Evolutionary conservation across 371 early-diverging fungal genomes (phyloP).

Genomic region (Apophysomyces trapeziformis): DNA sequence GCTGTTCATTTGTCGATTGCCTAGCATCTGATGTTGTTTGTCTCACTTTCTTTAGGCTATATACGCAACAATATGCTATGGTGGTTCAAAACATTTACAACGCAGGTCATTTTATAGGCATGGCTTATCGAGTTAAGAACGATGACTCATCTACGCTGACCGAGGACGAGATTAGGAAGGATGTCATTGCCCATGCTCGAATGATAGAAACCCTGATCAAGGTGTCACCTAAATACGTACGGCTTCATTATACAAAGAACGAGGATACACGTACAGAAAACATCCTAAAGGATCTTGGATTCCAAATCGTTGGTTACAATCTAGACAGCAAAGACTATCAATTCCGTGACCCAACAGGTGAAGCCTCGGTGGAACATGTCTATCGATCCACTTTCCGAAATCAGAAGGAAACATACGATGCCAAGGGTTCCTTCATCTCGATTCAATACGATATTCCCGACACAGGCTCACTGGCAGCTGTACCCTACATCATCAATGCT

Average conservation of each 20-base stretch:
- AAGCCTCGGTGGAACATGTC: constrained; percentile 29
- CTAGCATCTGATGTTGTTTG: background rate
- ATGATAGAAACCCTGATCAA: constrained; percentile 47
- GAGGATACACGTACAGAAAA: constrained; percentile 45
- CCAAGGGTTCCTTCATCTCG: constrained; percentile 54
- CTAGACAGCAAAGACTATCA: constrained; percentile 55
- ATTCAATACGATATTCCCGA: constrained; percentile 56
- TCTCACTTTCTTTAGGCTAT: constrained; percentile 25
- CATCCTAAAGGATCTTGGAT: constrained; percentile 45
- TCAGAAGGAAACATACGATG: constrained; percentile 55
- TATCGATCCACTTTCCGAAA: constrained; percentile 39
- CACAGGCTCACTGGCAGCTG: constrained; percentile 40
- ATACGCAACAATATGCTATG: constrained; percentile 53
- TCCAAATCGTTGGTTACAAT: constrained; percentile 53
- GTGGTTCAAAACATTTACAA: constrained; percentile 55
- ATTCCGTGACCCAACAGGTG: constrained; percentile 32
- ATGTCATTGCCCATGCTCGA: constrained; percentile 46
- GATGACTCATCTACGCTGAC: constrained; percentile 49
- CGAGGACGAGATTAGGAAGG: constrained; percentile 45
- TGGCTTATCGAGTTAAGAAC: constrained; percentile 57
- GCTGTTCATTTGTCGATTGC: too few relatives aligned
- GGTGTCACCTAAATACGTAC: constrained; percentile 51
- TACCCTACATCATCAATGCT: constrained; percentile 52
- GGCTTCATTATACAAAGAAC: constrained; percentile 46
- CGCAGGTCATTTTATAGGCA: constrained; percentile 57